These are phyloP conservation scores for Reutealis trisperma DNA, from an alignment of 345 rosid species.

Conservation along the genomic window DNA sequence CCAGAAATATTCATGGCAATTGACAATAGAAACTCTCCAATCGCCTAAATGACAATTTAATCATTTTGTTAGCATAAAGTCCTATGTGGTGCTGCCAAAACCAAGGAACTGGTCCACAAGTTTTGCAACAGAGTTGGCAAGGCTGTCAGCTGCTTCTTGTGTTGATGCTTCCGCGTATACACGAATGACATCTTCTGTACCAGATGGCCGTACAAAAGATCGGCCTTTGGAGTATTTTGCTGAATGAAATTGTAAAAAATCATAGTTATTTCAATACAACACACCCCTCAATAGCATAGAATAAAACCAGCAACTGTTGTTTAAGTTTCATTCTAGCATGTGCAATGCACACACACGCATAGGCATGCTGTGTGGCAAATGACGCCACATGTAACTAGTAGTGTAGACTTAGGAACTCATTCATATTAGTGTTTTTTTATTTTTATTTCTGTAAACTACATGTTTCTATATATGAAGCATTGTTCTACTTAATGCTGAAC, in stretches of 20 bases:
- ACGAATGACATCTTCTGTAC: slow-evolving; percentile 91
- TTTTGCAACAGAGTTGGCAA: slow-evolving; percentile 67
- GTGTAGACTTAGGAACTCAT: background rate
- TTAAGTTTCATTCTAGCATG: background rate
- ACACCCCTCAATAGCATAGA: background rate
- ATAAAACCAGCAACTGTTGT: background rate
- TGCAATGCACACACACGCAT: background rate
- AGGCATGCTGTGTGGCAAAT: background rate
- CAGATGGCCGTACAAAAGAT: slow-evolving; percentile 84
- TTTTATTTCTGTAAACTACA: background rate
- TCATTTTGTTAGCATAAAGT: background rate
- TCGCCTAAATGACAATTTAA: background rate
- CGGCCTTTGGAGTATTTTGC: slow-evolving; percentile 62
- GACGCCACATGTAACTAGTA: background rate
- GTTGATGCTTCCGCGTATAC: slow-evolving; percentile 93
- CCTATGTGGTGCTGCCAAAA: slow-evolving; percentile 20
- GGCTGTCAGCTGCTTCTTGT: slow-evolving; percentile 73
- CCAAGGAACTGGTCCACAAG: slow-evolving; percentile 68
- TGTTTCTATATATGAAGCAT: background rate
- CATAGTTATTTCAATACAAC: background rate
- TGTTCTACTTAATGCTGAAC: background rate
- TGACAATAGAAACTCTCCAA: background rate
- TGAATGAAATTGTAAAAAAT: slow-evolving; percentile 29
- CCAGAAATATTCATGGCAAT: background rate
- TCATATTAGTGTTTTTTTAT: background rate